Base-by-base conservation (phyloP, 768 basidiomycete species). In the Chalciporus piperatus region DNA sequence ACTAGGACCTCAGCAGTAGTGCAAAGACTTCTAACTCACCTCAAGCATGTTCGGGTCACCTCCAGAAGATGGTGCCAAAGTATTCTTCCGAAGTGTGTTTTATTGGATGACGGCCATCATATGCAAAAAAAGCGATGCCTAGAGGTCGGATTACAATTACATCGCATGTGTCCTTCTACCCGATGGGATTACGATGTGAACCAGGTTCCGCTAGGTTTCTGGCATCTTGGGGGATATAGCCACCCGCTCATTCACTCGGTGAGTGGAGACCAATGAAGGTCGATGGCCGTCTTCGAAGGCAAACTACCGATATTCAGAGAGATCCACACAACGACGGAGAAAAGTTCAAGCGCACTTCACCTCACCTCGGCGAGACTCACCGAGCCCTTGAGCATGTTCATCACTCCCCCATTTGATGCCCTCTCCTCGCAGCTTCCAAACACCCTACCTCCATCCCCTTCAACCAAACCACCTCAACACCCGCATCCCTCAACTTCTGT, bases 401-500 rank as follows among this genome's bases (percentile, higher is more conserved):
- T 50, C 44, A 54, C 19, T 25, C 51, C 20, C 28, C 35, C 6
- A 38, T 14, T 7, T 38, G 13, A 60, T 77, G 80, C 19, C 79
- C 83, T 54, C 78, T 76, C 51, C 95, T 80, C 19, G 97, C 97
- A 47, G 82, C 85, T 22, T 73, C 72, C 48, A 98, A 72, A 70
- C 96, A 98, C 58, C 88, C 81, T 33, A 84, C 76, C 62, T 92
- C 90, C 39, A 97, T 65, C 3, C 83, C 87, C 22, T 74, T 74
- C 17, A 91, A 54, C 82, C 90, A 87, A n/a, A 87, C 61, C 1
- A 97, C 81, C 41, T 87, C 80, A 5, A 92, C 75, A 4, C 87
- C 91, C 7, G 82, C 85, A 22, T 84, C 78, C 61, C 70, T 77
- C 58, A 98, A 64, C 60, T 81, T 83, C 54, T 74, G 75, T 4